These are phyloP conservation scores for Backusella macrospora DNA, from an alignment of 192 early-diverging fungal genomes.

Conservation along the genomic window DNA sequence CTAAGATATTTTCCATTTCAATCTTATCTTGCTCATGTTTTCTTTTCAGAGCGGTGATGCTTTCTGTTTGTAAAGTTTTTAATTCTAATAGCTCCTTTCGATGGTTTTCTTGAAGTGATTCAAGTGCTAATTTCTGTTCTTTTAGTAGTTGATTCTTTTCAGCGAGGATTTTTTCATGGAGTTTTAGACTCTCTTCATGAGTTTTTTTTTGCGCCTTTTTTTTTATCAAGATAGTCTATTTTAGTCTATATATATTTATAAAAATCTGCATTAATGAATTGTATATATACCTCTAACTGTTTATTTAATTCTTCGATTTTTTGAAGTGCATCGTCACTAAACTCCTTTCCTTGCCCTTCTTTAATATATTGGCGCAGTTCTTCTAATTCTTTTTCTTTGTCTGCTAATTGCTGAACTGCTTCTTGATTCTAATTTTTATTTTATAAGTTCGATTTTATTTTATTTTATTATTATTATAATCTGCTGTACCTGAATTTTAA, in stretches of 20 bases:
- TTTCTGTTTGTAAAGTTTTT: slow-evolving; percentile 19
- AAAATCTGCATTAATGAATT: neutral
- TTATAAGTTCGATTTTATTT: neutral
- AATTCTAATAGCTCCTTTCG: slow-evolving; percentile 14
- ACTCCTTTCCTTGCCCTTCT: neutral
- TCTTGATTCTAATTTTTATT: slow-evolving; percentile 38
- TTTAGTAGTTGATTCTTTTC: slow-evolving; percentile 39
- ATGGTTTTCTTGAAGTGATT: slow-evolving; percentile 22
- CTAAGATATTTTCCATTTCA: slow-evolving; percentile 24
- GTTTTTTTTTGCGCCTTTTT: slow-evolving; percentile 32
- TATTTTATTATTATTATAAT: neutral
- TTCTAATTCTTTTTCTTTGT: slow-evolving; percentile 38
- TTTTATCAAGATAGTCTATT: neutral
- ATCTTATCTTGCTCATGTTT: slow-evolving; percentile 32
- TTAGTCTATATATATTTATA: neutral
- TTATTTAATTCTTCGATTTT: slow-evolving; percentile 20
- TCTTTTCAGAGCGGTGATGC: slow-evolving; percentile 16
- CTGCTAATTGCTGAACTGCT: slow-evolving; percentile 28
- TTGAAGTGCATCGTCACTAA: neutral
- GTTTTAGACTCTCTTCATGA: slow-evolving; percentile 33
- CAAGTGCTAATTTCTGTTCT: slow-evolving; percentile 27
- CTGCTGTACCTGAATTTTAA: slow-evolving; percentile 32
- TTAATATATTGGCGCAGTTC: slow-evolving; percentile 17
- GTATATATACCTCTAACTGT: slow-evolving; percentile 16
- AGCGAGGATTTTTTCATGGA: slow-evolving; percentile 31